Evolutionary conservation across 495 filamentous ascomycete species (phyloP).

Genomic region (Xylaria venustula): DNA sequence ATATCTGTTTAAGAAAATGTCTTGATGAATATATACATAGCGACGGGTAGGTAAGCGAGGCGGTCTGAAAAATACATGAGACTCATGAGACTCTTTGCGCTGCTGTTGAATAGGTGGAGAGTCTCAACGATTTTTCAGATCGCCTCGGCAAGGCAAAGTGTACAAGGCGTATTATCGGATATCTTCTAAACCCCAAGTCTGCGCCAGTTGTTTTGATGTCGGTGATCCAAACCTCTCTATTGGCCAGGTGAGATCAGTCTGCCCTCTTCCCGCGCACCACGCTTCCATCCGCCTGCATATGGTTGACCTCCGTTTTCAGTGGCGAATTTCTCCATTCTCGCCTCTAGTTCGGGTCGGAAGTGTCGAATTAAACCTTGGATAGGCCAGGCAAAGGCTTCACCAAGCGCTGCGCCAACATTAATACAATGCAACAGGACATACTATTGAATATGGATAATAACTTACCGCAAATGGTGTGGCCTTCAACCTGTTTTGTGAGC

Average conservation of each 20-base stretch:
- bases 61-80: too few species aligned
- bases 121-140: too few species aligned
- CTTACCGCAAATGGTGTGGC: slow-evolving; percentile 93
- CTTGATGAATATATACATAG: slow-evolving; percentile 14
- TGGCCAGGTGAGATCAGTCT: slow-evolving; percentile 86
- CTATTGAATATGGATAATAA: not conserved
- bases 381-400: slow-evolving; percentile 98
- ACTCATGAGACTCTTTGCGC: too few species aligned
- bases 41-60: too few species aligned
- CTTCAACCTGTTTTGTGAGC: slow-evolving; percentile 98
- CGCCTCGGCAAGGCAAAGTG: slow-evolving; percentile 8
- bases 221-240: slow-evolving; percentile 39
- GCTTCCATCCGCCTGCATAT: slow-evolving; percentile 85
- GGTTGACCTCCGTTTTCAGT: slow-evolving; percentile 61
- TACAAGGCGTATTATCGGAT: slow-evolving; percentile 18
- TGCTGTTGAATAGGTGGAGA: too few species aligned
- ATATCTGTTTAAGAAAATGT: not conserved
- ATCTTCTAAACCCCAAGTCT: slow-evolving; percentile 7
- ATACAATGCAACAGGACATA: not conserved
- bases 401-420: slow-evolving; percentile 58
- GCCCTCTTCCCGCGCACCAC: slow-evolving; percentile 71
- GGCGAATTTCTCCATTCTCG: slow-evolving; percentile 74
- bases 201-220: slow-evolving; percentile 4
- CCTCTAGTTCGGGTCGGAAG: slow-evolving; percentile 93
- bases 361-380: slow-evolving; percentile 97